Evolutionary conservation across 306 rosid species (phyloP).

Genomic region (Trifolium repens): DNA sequence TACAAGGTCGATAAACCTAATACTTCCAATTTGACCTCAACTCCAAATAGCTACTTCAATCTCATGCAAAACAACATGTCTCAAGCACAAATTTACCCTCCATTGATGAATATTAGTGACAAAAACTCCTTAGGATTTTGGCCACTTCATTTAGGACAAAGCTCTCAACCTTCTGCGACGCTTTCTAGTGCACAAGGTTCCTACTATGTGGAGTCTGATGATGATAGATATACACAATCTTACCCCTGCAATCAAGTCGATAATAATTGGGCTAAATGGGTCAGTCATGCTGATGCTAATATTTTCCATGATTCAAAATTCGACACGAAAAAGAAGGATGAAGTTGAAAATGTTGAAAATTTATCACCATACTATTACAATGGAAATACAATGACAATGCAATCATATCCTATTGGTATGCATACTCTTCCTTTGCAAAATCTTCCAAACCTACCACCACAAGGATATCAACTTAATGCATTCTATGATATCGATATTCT

Average conservation of each 20-base stretch:
- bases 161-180: constrained; percentile 12
- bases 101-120: neutral
- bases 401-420: neutral
- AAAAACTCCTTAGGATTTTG: constrained; percentile 7
- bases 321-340: neutral
- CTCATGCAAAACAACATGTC: constrained; percentile 15
- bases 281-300: neutral
- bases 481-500: neutral
- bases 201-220: neutral
- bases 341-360: constrained; percentile 19
- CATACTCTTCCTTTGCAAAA: neutral
- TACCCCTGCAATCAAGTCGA: neutral
- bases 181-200: neutral
- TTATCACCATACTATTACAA: constrained; percentile 9
- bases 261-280: neutral
- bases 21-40: neutral
- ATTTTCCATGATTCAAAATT: neutral
- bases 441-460: neutral
- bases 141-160: neutral
- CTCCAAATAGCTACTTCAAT: constrained; percentile 20
- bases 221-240: neutral
- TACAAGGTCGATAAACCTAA: neutral
- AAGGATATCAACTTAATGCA: neutral
- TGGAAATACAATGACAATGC: neutral
- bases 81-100: constrained; percentile 17